Evolutionary conservation across 306 rosid genomes (phyloP).

Genomic region (Betula pendula): DNA sequence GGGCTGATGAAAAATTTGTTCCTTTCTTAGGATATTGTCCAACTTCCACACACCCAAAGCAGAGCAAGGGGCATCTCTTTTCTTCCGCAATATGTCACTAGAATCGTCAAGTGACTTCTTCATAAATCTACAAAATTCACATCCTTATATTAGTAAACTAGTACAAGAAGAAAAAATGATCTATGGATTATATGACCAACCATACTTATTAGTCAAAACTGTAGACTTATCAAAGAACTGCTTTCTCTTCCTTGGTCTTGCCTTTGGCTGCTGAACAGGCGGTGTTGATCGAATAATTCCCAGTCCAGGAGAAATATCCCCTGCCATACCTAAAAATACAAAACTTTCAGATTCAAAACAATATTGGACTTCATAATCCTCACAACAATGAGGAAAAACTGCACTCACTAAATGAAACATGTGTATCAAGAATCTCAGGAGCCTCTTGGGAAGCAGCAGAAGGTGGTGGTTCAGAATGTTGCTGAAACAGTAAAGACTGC

Average conservation of each 20-base stretch:
- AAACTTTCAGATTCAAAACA: slow-evolving; percentile 13
- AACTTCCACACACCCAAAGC: slow-evolving; percentile 60
- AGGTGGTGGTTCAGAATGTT: slow-evolving; percentile 39
- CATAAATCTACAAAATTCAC: slow-evolving; percentile 55
- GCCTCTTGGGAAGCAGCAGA: slow-evolving; percentile 48
- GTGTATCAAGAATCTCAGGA: slow-evolving; percentile 25
- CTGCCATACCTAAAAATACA: slow-evolving; percentile 32
- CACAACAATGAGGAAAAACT: slow-evolving; percentile 5
- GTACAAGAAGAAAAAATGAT: slow-evolving; percentile 23
- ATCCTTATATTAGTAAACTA: slow-evolving; percentile 30
- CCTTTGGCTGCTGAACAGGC: slow-evolving; percentile 51
- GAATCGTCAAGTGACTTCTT: slow-evolving; percentile 53
- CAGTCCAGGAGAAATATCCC: slow-evolving; percentile 18
- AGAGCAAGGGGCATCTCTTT: slow-evolving; percentile 51
- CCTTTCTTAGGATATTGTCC: slow-evolving; percentile 51
- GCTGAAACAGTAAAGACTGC: slow-evolving; percentile 31
- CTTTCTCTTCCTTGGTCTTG: slow-evolving; percentile 68
- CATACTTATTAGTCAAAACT: slow-evolving; percentile 73
- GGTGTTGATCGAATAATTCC: slow-evolving; percentile 48
- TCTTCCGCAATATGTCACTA: slow-evolving; percentile 45
- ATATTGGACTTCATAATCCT: neutral
- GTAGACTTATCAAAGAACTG: slow-evolving; percentile 64
- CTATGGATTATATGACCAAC: slow-evolving; percentile 11
- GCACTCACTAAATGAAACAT: slow-evolving; percentile 42
- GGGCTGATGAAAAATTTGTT: slow-evolving; percentile 57